Conservation (phyloP, 768 basidiomycete species). For the Tricholoma bakamatsutake region DNA sequence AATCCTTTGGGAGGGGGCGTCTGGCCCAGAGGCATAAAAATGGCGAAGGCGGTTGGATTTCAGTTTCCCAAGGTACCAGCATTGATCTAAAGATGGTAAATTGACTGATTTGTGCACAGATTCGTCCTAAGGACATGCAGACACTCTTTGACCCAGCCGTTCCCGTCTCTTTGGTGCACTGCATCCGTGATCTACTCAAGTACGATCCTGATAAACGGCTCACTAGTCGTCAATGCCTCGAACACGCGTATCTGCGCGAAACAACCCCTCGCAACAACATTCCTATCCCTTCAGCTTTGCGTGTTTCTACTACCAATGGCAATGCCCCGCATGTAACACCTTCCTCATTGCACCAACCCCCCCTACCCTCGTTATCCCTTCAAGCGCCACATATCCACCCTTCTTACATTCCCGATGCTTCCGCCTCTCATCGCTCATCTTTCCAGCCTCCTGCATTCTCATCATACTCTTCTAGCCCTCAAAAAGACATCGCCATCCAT, state of each 20-base stretch:
- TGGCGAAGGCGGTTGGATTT: constrained; percentile 85
- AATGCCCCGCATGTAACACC: constrained; percentile 27
- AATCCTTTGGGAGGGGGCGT: constrained; percentile 77
- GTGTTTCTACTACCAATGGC: constrained; percentile 33
- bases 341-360: constrained; percentile 28
- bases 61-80: constrained; percentile 78
- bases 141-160: constrained; percentile 74
- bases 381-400: constrained; percentile 5
- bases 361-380: constrained; percentile 26
- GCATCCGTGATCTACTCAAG: constrained; percentile 85
- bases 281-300: constrained; percentile 51
- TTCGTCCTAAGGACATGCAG: constrained; percentile 58
- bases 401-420: background rate
- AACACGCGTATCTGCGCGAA: constrained; percentile 86
- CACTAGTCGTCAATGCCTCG: constrained; percentile 80
- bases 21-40: constrained; percentile 81
- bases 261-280: constrained; percentile 63
- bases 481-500: constrained; percentile 11
- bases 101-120: constrained; percentile 32
- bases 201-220: constrained; percentile 88
- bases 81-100: constrained; percentile 5
- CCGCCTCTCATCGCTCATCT: constrained; percentile 8
- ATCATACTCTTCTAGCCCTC: constrained; percentile 35
- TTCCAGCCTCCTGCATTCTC: constrained; percentile 32
- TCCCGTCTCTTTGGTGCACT: constrained; percentile 79